Evolutionary conservation across 495 filamentous ascomycete genomes (phyloP).

Genomic region (Hypoxylon perforatum): DNA sequence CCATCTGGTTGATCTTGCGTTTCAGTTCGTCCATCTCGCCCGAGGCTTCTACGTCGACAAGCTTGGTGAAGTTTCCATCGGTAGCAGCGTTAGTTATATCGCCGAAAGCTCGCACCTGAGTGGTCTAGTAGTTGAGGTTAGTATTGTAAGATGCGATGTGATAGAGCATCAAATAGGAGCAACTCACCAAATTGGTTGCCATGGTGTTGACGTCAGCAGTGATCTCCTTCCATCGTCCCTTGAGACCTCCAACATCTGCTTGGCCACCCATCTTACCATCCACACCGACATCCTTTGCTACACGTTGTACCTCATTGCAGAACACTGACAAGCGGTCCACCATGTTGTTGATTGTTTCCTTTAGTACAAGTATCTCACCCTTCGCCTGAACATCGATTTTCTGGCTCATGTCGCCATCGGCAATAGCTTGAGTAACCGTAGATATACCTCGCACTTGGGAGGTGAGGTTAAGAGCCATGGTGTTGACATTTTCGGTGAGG

Average conservation of each 20-base stretch:
- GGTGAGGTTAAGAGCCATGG: slow-evolving; percentile 96
- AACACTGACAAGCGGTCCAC: slow-evolving; percentile 95
- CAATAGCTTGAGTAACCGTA: slow-evolving; percentile 96
- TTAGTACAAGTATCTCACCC: slow-evolving; percentile 92
- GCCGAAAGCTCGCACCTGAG: slow-evolving; percentile 96
- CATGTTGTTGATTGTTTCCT: slow-evolving; percentile 99
- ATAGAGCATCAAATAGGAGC: background rate
- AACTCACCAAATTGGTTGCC: slow-evolving; percentile 84
- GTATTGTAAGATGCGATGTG: background rate
- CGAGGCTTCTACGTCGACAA: slow-evolving; percentile 97
- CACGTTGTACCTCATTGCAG: slow-evolving; percentile 95
- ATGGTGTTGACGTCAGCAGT: slow-evolving; percentile 98
- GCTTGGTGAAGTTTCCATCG: slow-evolving; percentile 95
- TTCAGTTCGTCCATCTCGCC: slow-evolving; percentile 99
- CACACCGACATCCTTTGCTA: slow-evolving; percentile 96
- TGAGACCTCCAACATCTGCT: slow-evolving; percentile 92
- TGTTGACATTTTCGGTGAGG: slow-evolving; percentile 93
- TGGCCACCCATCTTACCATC: slow-evolving; percentile 99
- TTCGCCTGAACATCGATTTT: slow-evolving; percentile 97
- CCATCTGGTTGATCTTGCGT: slow-evolving; percentile 99
- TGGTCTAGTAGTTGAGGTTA: slow-evolving; percentile 64
- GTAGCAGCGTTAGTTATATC: slow-evolving; percentile 98
- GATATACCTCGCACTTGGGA: slow-evolving; percentile 91
- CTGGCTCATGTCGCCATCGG: slow-evolving; percentile 90
- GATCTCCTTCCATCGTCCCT: slow-evolving; percentile 98